A percentile compares a stretch with the other conserved stretches of the same genome.
phyloP scores from a whole-genome alignment of 2,329 filamentous ascomycete genomes.

The Fusarium haematococcum region DNA sequence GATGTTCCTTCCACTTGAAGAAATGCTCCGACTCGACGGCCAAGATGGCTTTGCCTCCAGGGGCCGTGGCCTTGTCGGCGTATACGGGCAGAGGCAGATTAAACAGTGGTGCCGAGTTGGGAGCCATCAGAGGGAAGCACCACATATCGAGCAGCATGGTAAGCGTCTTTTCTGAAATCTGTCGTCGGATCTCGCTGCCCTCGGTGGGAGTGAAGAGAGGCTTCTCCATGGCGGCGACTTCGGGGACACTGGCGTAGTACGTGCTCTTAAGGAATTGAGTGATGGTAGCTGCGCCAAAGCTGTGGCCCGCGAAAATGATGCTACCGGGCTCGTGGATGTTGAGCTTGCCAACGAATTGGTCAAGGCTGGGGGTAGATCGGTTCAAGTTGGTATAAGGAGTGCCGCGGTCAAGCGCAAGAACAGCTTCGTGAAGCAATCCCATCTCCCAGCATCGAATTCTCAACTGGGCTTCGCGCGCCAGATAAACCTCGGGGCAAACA shows the following conservation, averaged over 20 bases:
- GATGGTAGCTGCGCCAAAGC: slow-evolving; percentile 80
- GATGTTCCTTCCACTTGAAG: slow-evolving; percentile 80
- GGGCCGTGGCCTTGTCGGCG: slow-evolving; percentile 59
- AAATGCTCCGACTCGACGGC: slow-evolving; percentile 82
- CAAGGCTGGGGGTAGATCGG: slow-evolving; percentile 61
- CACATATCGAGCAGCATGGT: slow-evolving; percentile 83
- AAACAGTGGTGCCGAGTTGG: slow-evolving; percentile 72
- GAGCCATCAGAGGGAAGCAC: slow-evolving; percentile 77
- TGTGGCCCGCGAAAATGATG: slow-evolving; percentile 83
- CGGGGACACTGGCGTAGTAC: slow-evolving; percentile 70
- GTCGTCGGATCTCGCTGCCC: slow-evolving; percentile 67
- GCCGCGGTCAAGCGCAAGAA: slow-evolving; percentile 74
- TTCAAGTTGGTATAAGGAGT: slow-evolving; percentile 65
- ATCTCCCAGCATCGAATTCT: slow-evolving; percentile 84
- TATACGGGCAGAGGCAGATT: slow-evolving; percentile 81
- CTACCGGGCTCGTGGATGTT: slow-evolving; percentile 78
- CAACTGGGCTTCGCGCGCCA: slow-evolving; percentile 76
- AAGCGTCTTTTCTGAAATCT: slow-evolving; percentile 76
- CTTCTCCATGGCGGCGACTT: slow-evolving; percentile 59
- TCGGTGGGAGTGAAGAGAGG: slow-evolving; percentile 71
- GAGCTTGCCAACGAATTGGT: slow-evolving; percentile 70
- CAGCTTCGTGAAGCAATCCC: slow-evolving; percentile 74
- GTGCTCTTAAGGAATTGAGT: slow-evolving; percentile 84
- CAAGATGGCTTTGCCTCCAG: slow-evolving; percentile 71
- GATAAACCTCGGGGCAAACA: slow-evolving; percentile 73